phyloP scores from a whole-genome alignment of 2,329 filamentous ascomycete genomes.

The Epichloe festucae region DNA sequence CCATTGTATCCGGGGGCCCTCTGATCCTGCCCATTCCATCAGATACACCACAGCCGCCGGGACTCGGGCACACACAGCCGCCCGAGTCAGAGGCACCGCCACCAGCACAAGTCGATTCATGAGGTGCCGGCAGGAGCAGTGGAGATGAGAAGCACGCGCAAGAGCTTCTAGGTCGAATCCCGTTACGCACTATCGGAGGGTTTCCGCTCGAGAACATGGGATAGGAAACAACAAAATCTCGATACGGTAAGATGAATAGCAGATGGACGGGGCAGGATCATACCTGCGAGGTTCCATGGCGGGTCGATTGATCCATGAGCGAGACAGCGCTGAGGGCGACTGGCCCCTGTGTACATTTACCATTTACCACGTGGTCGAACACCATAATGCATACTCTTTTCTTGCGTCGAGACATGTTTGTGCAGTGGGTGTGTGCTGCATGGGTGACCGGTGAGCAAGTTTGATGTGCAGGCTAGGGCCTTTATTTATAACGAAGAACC shows the following conservation, averaged over 20 bases:
- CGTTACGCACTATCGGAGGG: no score
- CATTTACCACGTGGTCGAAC: background rate
- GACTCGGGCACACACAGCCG: conserved; percentile 21
- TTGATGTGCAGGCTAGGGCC: no score
- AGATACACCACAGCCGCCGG: conserved; percentile 21
- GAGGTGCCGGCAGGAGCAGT: conserved; percentile 9
- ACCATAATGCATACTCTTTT: background rate
- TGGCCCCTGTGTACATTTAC: background rate
- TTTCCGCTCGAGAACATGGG: no score
- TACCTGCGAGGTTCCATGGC: no score
- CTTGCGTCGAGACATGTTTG: background rate
- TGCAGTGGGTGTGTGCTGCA: no score
- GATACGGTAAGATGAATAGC: background rate
- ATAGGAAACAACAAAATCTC: no score
- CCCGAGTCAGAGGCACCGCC: conserved; percentile 18
- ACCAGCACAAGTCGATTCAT: conserved; percentile 18
- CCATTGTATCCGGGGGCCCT: conserved; percentile 39
- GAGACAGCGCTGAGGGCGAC: background rate
- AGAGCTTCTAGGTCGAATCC: no score
- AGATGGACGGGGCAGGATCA: background rate
- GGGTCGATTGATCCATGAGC: background rate
- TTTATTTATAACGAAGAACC: no score
- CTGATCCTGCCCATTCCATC: conserved; percentile 25
- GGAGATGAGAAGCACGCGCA: no score
- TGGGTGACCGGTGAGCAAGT: no score